Percentiles rank a stretch among this genome's conserved stretches.
Evolutionary conservation across 2,329 filamentous ascomycete species (phyloP).

Genomic region (Venturia oleaginea): DNA sequence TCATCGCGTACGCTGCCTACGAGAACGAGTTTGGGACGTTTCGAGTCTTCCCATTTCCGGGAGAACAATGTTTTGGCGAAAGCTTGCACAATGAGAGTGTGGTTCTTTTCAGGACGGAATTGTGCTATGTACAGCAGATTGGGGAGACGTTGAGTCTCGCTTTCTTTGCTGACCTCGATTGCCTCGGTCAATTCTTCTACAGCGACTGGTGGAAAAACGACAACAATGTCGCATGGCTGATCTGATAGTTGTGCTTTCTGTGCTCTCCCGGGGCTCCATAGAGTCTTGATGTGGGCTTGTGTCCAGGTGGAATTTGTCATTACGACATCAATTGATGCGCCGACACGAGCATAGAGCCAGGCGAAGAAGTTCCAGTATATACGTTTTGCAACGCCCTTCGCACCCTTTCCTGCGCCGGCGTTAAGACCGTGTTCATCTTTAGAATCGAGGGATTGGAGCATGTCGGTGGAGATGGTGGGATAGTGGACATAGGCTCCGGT

Average conservation of each 20-base stretch:
- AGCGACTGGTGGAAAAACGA: slow-evolving; percentile 87
- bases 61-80: slow-evolving; percentile 56
- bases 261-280: slow-evolving; percentile 17
- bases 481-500: slow-evolving; percentile 96
- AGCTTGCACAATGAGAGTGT: slow-evolving; percentile 73
- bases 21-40: slow-evolving; percentile 61
- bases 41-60: slow-evolving; percentile 21
- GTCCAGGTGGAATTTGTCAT: slow-evolving; percentile 99
- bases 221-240: slow-evolving; percentile 22
- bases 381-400: slow-evolving; percentile 62
- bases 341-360: slow-evolving; percentile 69
- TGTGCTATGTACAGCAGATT: slow-evolving; percentile 89
- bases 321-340: slow-evolving; percentile 77
- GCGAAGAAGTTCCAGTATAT: slow-evolving; percentile 85
- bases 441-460: slow-evolving; percentile 57
- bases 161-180: slow-evolving; percentile 60
- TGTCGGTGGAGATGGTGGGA: slow-evolving; percentile 95
- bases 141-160: slow-evolving; percentile 60
- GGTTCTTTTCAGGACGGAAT: slow-evolving; percentile 96
- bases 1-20: slow-evolving; percentile 89
- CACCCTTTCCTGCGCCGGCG: slow-evolving; percentile 68
- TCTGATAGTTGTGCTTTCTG: not conserved
- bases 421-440: slow-evolving; percentile 54
- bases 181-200: slow-evolving; percentile 72
- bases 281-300: slow-evolving; percentile 55